These are phyloP conservation scores for Venturia effusa DNA, from an alignment of 2,329 filamentous ascomycete species.

Conservation along the genomic window DNA sequence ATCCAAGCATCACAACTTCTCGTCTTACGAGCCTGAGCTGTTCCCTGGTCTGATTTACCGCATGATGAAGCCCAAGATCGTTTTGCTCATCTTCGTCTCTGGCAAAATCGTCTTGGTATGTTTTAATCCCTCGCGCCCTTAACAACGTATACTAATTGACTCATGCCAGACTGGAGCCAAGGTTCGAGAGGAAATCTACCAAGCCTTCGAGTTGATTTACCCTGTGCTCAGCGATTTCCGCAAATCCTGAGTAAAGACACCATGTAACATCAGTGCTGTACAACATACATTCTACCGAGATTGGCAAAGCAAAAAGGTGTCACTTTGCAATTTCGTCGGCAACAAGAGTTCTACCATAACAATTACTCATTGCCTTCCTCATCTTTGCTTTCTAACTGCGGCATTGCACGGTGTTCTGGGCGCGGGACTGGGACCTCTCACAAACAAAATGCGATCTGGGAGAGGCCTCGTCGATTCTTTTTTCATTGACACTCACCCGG, in stretches of 20 bases:
- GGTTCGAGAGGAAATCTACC: conserved; percentile 82
- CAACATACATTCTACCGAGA: background rate
- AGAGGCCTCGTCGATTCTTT: background rate
- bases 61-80: conserved; percentile 99
- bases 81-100: conserved; percentile 93
- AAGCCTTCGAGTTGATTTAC: conserved; percentile 56
- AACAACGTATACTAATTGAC: conserved; percentile 81
- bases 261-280: conserved; percentile 9
- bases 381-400: conserved; percentile 4
- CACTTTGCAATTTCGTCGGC: background rate
- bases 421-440: background rate
- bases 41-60: conserved; percentile 99
- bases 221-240: conserved; percentile 75
- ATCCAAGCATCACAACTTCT: conserved; percentile 97
- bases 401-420: conserved; percentile 14
- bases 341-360: background rate
- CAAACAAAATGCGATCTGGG: background rate
- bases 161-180: conserved; percentile 88
- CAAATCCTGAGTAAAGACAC: conserved; percentile 38
- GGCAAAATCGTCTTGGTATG: conserved; percentile 70
- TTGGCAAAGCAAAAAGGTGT: background rate
- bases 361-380: background rate
- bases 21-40: conserved; percentile 94
- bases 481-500: background rate
- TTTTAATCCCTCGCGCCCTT: background rate